phyloP scores from a whole-genome alignment of 1,284 basidiomycete genomes.

The Leccinum solheimii region DNA sequence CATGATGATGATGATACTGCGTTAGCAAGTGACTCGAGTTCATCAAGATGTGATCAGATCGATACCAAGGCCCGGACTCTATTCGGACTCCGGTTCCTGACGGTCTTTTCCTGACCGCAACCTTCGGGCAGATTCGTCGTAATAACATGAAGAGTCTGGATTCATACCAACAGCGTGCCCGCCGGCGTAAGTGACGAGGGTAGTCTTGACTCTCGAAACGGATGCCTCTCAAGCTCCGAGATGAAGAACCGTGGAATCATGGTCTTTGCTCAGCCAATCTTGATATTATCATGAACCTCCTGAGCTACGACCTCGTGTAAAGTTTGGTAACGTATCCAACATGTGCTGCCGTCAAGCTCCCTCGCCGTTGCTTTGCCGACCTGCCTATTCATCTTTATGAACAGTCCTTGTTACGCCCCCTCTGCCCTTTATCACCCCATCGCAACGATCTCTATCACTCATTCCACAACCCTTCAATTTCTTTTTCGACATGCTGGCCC shows the following conservation, averaged over 20 bases:
- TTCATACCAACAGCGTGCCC: not conserved
- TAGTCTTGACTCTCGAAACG: not conserved
- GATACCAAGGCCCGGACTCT: too few species aligned
- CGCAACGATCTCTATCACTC: not conserved
- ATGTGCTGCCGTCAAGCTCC: not conserved
- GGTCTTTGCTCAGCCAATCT: conserved; percentile 14
- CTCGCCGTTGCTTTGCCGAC: conserved; percentile 21
- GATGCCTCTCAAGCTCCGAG: conserved; percentile 19
- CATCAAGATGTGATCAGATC: too few species aligned
- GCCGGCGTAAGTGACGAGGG: not conserved
- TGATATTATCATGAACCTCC: conserved; percentile 14
- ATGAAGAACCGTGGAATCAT: conserved; percentile 17
- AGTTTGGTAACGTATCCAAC: conserved; percentile 22
- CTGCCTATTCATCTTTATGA: conserved; percentile 8
- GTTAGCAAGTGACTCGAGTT: not conserved
- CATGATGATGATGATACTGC: conserved; percentile 11
- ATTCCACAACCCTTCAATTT: not conserved
- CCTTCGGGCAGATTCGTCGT: not conserved
- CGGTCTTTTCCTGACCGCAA: not conserved
- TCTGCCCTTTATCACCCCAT: conserved; percentile 17
- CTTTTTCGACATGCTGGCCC: conserved; percentile 14
- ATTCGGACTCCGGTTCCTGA: not conserved
- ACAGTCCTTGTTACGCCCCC: conserved; percentile 14
- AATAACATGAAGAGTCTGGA: not conserved
- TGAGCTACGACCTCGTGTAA: not conserved